Evolutionary conservation across 2,329 filamentous ascomycete genomes (phyloP).

Genomic region (Cercospora citrullina): DNA sequence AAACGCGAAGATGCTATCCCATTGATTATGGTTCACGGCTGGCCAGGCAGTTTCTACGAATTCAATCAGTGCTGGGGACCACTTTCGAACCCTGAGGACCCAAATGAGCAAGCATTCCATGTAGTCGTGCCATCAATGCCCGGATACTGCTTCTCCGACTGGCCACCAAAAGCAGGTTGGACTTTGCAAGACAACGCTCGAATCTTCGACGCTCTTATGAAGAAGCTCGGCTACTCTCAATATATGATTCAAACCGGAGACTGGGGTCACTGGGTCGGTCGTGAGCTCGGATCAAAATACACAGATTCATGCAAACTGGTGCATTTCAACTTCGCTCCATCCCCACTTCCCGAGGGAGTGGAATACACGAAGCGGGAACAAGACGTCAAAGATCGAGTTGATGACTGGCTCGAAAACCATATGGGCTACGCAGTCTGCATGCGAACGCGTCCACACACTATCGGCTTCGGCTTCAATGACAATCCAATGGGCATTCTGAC

Average conservation of each 20-base stretch:
- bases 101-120: slow-evolving; percentile 49
- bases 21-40: slow-evolving; percentile 47
- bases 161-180: slow-evolving; percentile 38
- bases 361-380: slow-evolving; percentile 41
- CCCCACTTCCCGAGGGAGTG: slow-evolving; percentile 36
- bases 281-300: slow-evolving; percentile 42
- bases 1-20: slow-evolving; percentile 42
- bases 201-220: slow-evolving; percentile 44
- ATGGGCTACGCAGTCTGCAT: slow-evolving; percentile 43
- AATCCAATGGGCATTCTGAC: slow-evolving; percentile 48
- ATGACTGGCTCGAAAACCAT: slow-evolving; percentile 44
- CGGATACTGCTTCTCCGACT: slow-evolving; percentile 52
- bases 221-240: slow-evolving; percentile 42
- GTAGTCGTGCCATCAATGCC: slow-evolving; percentile 61
- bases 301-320: slow-evolving; percentile 43
- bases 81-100: slow-evolving; percentile 38
- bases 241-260: slow-evolving; percentile 45
- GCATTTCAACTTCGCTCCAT: slow-evolving; percentile 47
- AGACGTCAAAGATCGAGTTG: slow-evolving; percentile 35
- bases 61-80: slow-evolving; percentile 44
- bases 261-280: slow-evolving; percentile 45
- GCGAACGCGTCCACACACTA: slow-evolving; percentile 46
- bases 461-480: slow-evolving; percentile 46
- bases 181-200: slow-evolving; percentile 41
- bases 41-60: slow-evolving; percentile 50